Conservation (phyloP, 371 early-diverging fungal species). For the Neoconidiobolus thromboides region DNA sequence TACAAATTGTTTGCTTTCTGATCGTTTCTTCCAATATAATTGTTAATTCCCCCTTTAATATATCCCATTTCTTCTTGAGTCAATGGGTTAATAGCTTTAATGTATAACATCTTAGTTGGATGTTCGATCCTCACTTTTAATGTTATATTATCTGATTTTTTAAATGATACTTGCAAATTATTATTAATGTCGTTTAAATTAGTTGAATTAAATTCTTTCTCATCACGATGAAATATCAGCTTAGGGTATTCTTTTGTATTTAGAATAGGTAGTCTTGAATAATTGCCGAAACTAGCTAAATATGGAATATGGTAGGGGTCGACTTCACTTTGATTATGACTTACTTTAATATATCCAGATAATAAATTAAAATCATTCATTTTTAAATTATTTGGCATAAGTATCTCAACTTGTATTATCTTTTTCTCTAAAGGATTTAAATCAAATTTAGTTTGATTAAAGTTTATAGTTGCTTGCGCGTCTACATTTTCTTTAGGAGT, state of each 20-base stretch:
- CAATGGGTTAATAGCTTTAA: not conserved
- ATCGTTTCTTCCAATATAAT: constrained; percentile 1
- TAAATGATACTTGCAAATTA: not conserved
- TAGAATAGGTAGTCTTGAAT: constrained; percentile 25
- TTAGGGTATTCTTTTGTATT: constrained; percentile 11
- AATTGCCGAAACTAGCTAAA: constrained; percentile 26
- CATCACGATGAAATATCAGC: constrained; percentile 5
- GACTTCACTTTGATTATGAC: constrained; percentile 9
- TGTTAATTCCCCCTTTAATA: not conserved
- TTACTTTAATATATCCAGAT: constrained; percentile 6
- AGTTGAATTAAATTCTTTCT: not conserved
- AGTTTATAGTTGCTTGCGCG: constrained; percentile 15
- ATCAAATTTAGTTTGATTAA: constrained; percentile 14
- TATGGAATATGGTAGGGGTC: constrained; percentile 25
- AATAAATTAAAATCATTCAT: constrained; percentile 4
- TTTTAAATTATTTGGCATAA: constrained; percentile 16
- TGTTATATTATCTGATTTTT: not conserved
- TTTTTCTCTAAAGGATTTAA: constrained; percentile 20
- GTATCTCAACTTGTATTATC: constrained; percentile 17
- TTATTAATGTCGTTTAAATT: too few species aligned
- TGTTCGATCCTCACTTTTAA: not conserved
- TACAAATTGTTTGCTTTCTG: not conserved
- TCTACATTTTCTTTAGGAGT: constrained; percentile 4
- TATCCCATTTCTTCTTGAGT: not conserved
- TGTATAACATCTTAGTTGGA: not conserved